phyloP scores from a whole-genome alignment of 2,329 filamentous ascomycete species.

The Trichoderma simmonsii region DNA sequence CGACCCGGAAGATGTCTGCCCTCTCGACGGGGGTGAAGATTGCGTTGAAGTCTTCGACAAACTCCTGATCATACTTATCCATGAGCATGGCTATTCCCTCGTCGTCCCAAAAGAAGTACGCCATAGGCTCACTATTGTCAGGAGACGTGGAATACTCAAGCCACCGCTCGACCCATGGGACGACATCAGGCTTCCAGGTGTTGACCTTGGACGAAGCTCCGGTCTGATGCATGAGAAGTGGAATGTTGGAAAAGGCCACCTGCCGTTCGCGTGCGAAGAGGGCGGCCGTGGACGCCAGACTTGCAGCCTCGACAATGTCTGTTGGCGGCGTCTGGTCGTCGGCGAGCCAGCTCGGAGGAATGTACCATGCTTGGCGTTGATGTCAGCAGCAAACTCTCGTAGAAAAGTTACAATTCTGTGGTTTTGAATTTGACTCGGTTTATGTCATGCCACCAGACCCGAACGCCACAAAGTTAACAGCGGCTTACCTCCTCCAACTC shows the following conservation, averaged over 20 bases:
- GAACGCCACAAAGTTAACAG: conserved; percentile 8
- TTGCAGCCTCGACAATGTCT: conserved; percentile 25
- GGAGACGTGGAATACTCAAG: conserved; percentile 19
- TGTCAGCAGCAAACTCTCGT: not conserved
- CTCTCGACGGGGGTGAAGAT: conserved; percentile 24
- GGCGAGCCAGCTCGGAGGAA: conserved; percentile 24
- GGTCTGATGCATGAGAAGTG: conserved; percentile 27
- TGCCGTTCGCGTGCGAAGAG: conserved; percentile 16
- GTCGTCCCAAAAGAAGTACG: conserved; percentile 28
- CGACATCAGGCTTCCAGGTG: conserved; percentile 21
- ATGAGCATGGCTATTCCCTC: conserved; percentile 23
- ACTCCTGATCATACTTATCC: conserved; percentile 21
- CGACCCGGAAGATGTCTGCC: conserved; percentile 26
- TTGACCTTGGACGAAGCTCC: conserved; percentile 21
- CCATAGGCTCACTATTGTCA: conserved; percentile 21
- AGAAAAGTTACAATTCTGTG: not conserved
- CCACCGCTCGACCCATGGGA: conserved; percentile 26
- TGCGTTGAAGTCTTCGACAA: conserved; percentile 20
- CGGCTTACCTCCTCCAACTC: conserved; percentile 23
- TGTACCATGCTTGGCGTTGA: conserved; percentile 24
- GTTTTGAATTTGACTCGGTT: not conserved
- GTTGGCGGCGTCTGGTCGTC: conserved; percentile 16
- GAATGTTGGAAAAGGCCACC: conserved; percentile 26
- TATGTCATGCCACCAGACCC: not conserved
- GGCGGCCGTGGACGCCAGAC: conserved; percentile 23